A percentile compares a stretch with the other conserved stretches of the same genome.
phyloP scores from a whole-genome alignment of 176 grass and related monocot species.

The Musa itinerans region DNA sequence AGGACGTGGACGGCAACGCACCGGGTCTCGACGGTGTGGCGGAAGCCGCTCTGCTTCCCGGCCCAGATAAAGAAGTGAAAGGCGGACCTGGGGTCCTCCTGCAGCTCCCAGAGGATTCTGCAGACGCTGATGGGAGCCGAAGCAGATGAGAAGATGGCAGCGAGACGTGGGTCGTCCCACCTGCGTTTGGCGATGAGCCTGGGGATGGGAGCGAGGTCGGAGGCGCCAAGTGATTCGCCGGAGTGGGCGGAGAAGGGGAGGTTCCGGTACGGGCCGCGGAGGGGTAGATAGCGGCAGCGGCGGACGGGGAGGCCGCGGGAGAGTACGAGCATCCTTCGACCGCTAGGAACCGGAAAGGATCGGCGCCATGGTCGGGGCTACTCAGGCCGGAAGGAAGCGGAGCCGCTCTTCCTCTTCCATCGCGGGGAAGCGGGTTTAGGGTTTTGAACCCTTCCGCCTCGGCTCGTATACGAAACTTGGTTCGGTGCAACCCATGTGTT shows the following conservation, averaged over 20 bases:
- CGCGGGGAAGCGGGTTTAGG: neutral
- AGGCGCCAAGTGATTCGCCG: neutral
- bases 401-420: constrained; percentile 36
- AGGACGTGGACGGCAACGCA: constrained; percentile 32
- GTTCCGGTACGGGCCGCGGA: neutral
- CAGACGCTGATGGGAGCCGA: constrained; percentile 16
- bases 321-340: constrained; percentile 15
- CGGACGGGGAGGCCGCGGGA: neutral
- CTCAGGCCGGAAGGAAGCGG: constrained; percentile 9
- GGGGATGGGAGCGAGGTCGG: neutral
- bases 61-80: constrained; percentile 30
- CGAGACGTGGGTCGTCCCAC: constrained; percentile 20
- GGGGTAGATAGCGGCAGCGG: neutral
- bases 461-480: too few relatives aligned
- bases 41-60: constrained; percentile 17
- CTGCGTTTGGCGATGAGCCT: constrained; percentile 8
- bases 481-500: neutral
- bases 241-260: constrained; percentile 6
- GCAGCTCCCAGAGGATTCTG: constrained; percentile 20
- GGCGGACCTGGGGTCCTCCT: constrained; percentile 26
- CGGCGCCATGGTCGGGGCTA: constrained; percentile 9
- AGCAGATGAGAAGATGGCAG: constrained; percentile 6
- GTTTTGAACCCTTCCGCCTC: neutral
- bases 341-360: constrained; percentile 3
- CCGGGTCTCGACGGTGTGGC: constrained; percentile 24